phyloP scores from a whole-genome alignment of 1,284 basidiomycete genomes.

The Tilletia setariae region DNA sequence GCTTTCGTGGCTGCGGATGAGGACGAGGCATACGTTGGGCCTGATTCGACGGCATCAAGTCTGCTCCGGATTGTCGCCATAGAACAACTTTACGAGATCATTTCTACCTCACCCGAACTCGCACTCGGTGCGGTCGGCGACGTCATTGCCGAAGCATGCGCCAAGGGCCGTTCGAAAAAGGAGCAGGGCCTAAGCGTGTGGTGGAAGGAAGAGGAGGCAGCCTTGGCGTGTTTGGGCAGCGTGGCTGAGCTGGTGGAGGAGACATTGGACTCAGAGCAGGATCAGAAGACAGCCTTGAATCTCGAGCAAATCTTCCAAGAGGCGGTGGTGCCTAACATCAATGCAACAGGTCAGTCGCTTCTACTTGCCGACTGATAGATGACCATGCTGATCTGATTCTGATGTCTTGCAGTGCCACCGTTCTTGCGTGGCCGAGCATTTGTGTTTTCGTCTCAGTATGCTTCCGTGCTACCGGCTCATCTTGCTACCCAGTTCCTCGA shows the following conservation, averaged over 20 bases:
- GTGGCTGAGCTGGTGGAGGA: constrained; percentile 74
- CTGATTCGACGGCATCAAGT: not conserved
- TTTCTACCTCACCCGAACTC: constrained; percentile 66
- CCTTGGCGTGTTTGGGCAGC: constrained; percentile 77
- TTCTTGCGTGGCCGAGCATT: constrained; percentile 93
- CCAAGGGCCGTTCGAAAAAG: constrained; percentile 6
- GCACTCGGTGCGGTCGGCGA: constrained; percentile 61
- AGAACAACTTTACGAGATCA: constrained; percentile 75
- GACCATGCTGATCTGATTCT: not conserved
- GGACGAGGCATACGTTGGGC: constrained; percentile 65
- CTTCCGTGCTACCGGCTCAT: constrained; percentile 68
- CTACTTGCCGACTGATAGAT: not conserved
- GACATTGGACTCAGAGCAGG: constrained; percentile 68
- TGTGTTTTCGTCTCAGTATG: constrained; percentile 87
- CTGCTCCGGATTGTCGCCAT: constrained; percentile 72
- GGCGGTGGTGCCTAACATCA: constrained; percentile 74
- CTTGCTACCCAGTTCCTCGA: constrained; percentile 67
- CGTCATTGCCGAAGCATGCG: constrained; percentile 61
- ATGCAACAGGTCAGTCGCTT: constrained; percentile 62
- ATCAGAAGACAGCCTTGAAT: constrained; percentile 70
- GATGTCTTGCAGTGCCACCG: constrained; percentile 55
- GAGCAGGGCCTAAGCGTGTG: constrained; percentile 53
- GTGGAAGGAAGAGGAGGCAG: constrained; percentile 80
- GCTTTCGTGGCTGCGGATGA: constrained; percentile 92
- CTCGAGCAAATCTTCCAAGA: constrained; percentile 71